Conservation (phyloP, 2,329 filamentous ascomycete genomes). For the Emmonsia crescens region DNA sequence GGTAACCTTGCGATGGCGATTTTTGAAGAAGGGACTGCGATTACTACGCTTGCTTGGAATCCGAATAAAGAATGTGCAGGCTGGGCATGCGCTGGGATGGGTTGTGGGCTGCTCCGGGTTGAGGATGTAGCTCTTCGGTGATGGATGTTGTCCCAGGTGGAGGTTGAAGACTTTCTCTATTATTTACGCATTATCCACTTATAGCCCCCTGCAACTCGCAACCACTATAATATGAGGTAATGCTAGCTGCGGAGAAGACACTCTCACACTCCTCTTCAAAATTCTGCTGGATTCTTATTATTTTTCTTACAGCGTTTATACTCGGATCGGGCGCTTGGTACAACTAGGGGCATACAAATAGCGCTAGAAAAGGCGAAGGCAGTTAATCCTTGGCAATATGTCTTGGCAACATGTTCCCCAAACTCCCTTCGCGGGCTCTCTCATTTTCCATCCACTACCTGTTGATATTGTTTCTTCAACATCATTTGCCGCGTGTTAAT, state of each 20-base stretch:
- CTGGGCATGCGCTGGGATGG: conserved; percentile 58
- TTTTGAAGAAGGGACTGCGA: conserved; percentile 52
- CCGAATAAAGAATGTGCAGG: conserved; percentile 54
- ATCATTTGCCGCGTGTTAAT: not conserved
- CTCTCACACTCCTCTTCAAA: not conserved
- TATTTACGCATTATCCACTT: not conserved
- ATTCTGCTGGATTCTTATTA: not conserved
- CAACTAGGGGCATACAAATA: not conserved
- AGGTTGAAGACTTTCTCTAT: not conserved
- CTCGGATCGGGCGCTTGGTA: not conserved
- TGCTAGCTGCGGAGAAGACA: not conserved
- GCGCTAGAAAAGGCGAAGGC: too few species aligned
- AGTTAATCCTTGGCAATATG: not conserved
- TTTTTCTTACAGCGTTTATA: too few species aligned
- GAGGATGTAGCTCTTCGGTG: conserved; percentile 49
- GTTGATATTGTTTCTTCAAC: not conserved
- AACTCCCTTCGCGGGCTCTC: too few species aligned
- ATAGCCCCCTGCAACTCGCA: not conserved
- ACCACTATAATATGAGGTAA: not conserved
- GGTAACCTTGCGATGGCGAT: conserved; percentile 34
- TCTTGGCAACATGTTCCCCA: not conserved
- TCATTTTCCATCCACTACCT: not conserved
- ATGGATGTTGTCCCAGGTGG: not conserved
- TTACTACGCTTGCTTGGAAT: conserved; percentile 57
- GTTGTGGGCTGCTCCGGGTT: conserved; percentile 54